Evolutionary conservation across 306 rosid genomes (phyloP).

Genomic region (Castanopsis chinensis): DNA sequence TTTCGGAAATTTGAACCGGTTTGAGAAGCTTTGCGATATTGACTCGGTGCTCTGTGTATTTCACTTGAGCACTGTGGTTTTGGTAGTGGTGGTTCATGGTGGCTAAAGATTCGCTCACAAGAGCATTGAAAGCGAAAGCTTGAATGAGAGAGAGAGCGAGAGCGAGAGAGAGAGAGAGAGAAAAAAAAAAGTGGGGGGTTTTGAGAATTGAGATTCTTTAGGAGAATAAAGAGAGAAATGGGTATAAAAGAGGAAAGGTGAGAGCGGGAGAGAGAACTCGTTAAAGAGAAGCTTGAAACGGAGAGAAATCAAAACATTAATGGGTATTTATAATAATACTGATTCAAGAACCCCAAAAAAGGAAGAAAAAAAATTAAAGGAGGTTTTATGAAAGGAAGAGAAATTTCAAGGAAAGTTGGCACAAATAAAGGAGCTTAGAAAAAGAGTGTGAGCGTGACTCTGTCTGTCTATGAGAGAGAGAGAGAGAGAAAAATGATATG

Average conservation of each 20-base stretch:
- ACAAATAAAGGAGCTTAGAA: slow-evolving; percentile 15
- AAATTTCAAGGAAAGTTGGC: slow-evolving; percentile 51
- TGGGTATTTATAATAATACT: slow-evolving; percentile 19
- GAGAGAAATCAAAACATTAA: slow-evolving; percentile 27
- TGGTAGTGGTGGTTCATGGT: slow-evolving; percentile 20
- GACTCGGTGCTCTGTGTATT: slow-evolving; percentile 48
- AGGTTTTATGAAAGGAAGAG: slow-evolving; percentile 42
- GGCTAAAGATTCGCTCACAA: not conserved
- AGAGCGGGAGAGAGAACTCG: slow-evolving; percentile 26
- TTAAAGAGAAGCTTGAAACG: slow-evolving; percentile 53
- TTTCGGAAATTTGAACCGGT: not conserved
- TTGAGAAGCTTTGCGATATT: slow-evolving; percentile 37
- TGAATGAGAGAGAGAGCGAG: slow-evolving; percentile 1
- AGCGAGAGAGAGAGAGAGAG: not conserved
- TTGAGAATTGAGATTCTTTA: slow-evolving; percentile 34
- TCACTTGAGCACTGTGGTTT: slow-evolving; percentile 23
- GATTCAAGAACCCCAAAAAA: not conserved
- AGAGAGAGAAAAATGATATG: slow-evolving; percentile 4
- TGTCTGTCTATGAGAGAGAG: not conserved
- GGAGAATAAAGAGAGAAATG: slow-evolving; percentile 39
- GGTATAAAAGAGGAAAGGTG: slow-evolving; percentile 28
- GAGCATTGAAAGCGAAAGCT: slow-evolving; percentile 37
- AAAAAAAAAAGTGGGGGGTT: slow-evolving; percentile 14
- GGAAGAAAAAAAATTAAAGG: slow-evolving; percentile 8
- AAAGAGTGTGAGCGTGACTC: slow-evolving; percentile 39